Conservation (phyloP, 2,329 filamentous ascomycete genomes). For the Cladosporium colombiae region DNA sequence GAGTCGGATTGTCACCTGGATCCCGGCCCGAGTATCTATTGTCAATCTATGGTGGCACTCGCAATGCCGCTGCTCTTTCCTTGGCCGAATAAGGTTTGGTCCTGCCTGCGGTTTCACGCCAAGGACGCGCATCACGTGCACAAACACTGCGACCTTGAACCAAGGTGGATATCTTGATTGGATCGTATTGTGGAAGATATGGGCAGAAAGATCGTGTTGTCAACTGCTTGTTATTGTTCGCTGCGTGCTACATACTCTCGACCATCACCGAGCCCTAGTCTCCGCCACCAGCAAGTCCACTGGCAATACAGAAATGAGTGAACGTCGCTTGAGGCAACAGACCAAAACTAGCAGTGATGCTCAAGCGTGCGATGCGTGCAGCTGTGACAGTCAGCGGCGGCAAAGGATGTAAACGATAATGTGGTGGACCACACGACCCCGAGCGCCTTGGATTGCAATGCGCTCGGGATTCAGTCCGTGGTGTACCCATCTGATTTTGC, state of each 20-base stretch:
- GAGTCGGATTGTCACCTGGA: neutral
- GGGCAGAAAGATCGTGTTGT: neutral
- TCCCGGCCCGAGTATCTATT: neutral
- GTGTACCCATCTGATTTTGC: constrained; percentile 37
- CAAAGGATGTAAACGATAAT: neutral
- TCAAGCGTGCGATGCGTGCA: neutral
- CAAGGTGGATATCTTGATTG: no score
- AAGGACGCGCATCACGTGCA: constrained; percentile 6
- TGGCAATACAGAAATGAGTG: neutral
- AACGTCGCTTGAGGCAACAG: neutral
- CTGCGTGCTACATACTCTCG: neutral
- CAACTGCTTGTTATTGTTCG: neutral
- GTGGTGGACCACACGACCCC: constrained; percentile 29
- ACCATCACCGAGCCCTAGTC: neutral
- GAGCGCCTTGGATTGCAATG: constrained; percentile 23
- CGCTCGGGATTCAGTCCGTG: constrained; percentile 31
- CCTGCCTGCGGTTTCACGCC: neutral
- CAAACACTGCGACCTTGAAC: neutral
- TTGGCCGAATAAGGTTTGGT: neutral
- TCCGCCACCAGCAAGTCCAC: neutral
- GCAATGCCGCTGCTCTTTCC: neutral
- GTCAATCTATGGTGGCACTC: neutral
- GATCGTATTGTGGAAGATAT: neutral
- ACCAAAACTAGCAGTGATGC: neutral
- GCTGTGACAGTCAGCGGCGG: neutral